A percentile compares a stretch with the other conserved stretches of the same genome.
phyloP scores from a whole-genome alignment of 257 asterid species.

The Gardenia jasminoides region DNA sequence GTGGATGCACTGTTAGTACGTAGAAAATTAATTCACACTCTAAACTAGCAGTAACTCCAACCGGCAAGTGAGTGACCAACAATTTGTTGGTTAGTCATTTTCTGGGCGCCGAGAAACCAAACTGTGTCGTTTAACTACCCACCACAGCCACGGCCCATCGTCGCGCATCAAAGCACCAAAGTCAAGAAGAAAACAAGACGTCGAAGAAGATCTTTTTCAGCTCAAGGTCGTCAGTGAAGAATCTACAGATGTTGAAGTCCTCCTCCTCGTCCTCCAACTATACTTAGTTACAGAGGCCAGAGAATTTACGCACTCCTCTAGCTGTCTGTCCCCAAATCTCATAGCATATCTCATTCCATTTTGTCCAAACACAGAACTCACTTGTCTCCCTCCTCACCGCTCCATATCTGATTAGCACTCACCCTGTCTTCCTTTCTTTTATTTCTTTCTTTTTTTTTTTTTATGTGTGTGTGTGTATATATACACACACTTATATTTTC shows the following conservation, averaged over 20 bases:
- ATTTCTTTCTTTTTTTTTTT: neutral
- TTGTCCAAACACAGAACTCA: slow-evolving; percentile 1
- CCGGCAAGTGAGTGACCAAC: neutral
- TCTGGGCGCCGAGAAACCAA: neutral
- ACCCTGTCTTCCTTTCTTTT: neutral
- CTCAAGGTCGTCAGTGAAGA: neutral
- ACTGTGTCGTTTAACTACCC: slow-evolving; percentile 8
- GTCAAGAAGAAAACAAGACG: too few species aligned
- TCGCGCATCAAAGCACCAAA: neutral
- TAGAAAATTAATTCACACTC: too few species aligned
- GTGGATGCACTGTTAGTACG: too few species aligned
- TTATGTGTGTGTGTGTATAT: too few species aligned
- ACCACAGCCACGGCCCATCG: neutral
- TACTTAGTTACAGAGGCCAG: neutral
- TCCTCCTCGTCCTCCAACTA: neutral
- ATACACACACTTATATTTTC: too few species aligned
- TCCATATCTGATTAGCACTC: neutral
- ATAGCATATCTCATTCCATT: neutral
- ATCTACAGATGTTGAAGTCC: neutral
- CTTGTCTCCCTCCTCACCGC: neutral
- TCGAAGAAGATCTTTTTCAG: neutral
- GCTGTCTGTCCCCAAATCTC: slow-evolving; percentile 8
- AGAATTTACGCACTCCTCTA: neutral
- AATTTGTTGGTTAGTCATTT: neutral
- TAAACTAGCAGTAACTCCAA: too few species aligned